Conservation (phyloP, 179 eudicot genomes). For the Dionaea muscipula region DNA sequence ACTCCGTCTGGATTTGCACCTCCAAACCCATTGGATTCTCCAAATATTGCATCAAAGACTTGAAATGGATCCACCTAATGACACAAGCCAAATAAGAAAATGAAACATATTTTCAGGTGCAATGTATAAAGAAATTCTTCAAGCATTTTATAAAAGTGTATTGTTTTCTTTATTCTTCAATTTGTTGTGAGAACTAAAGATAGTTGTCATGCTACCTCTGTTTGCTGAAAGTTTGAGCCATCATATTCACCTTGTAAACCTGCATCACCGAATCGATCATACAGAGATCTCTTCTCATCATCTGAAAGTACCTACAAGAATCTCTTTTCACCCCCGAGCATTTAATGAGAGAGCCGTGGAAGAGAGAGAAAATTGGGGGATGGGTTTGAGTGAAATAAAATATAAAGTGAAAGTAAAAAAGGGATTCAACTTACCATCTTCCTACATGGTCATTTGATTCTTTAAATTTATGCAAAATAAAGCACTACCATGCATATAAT, state of each 20-base stretch:
- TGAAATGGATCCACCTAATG: constrained; percentile 74
- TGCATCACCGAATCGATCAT: constrained; percentile 85
- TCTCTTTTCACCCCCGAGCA: constrained; percentile 23
- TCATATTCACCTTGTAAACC: constrained; percentile 59
- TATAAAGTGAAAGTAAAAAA: too few species aligned
- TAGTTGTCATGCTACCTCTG: constrained; percentile 38
- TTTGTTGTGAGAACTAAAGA: not conserved
- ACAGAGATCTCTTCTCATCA: constrained; percentile 64
- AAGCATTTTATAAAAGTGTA: not conserved
- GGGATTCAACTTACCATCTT: too few species aligned
- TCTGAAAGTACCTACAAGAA: constrained; percentile 65
- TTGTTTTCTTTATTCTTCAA: not conserved
- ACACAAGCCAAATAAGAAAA: constrained; percentile 2
- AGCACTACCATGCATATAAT: too few species aligned
- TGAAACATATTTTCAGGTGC: not conserved
- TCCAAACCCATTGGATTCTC: constrained; percentile 49
- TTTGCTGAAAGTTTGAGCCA: constrained; percentile 36
- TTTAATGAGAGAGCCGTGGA: too few species aligned
- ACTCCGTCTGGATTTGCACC: constrained; percentile 31
- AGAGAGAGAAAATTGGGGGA: too few species aligned
- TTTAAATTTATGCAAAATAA: too few species aligned
- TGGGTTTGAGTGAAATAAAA: too few species aligned
- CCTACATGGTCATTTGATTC: too few species aligned
- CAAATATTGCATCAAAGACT: constrained; percentile 57
- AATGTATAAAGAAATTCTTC: not conserved